Conservation (phyloP, 768 basidiomycete genomes). For the Trametes gibbosa region DNA sequence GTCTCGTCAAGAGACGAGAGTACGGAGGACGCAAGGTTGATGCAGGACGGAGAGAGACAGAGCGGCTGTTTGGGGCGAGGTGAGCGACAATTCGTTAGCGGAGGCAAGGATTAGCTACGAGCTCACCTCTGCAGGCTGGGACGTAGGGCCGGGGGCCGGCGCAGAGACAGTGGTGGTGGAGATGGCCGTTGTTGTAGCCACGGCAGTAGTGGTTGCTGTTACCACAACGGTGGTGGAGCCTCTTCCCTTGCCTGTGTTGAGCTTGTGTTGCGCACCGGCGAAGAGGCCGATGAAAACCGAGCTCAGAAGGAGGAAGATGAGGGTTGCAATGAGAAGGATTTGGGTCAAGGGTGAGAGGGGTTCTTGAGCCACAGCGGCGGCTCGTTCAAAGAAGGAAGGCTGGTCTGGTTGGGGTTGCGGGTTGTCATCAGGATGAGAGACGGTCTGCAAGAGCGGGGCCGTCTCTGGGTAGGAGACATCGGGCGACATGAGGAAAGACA, state of each 20-base stretch:
- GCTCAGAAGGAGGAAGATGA: conserved; percentile 77
- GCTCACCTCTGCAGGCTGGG: conserved; percentile 50
- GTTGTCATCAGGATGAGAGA: conserved; percentile 37
- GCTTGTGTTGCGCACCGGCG: conserved; percentile 80
- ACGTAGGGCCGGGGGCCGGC: conserved; percentile 52
- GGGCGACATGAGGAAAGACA: conserved; percentile 12
- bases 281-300: conserved; percentile 93
- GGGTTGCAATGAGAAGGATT: conserved; percentile 69
- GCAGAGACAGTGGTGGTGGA: conserved; percentile 37
- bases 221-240: conserved; percentile 43
- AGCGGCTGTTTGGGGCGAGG: conserved; percentile 40
- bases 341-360: conserved; percentile 83
- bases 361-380: conserved; percentile 63
- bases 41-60: conserved; percentile 79
- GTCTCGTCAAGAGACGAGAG: conserved; percentile 75
- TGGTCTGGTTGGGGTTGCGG: conserved; percentile 21
- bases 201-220: conserved; percentile 34
- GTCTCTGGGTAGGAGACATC: conserved; percentile 43
- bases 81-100: neutral
- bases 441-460: conserved; percentile 59
- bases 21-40: conserved; percentile 79
- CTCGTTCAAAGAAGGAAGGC: conserved; percentile 42
- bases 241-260: conserved; percentile 47
- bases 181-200: conserved; percentile 39
- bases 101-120: neutral